phyloP scores from a whole-genome alignment of 108 stramenopile species.

The Cyclotella baltica region DNA sequence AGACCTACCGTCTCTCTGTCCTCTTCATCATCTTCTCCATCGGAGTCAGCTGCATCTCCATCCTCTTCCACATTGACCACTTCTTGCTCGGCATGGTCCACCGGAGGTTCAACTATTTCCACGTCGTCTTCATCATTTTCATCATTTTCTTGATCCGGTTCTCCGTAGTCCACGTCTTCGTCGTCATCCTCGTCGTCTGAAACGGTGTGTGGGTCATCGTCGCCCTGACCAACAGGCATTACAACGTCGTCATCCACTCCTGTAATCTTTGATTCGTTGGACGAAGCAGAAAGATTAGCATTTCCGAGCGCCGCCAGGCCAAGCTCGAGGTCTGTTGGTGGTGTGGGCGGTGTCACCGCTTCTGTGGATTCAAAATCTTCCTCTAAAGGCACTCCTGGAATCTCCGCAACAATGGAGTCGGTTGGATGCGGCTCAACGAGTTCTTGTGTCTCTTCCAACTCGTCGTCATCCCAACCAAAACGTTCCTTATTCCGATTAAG shows the following conservation, averaged over 20 bases:
- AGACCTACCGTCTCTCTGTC: too few species aligned
- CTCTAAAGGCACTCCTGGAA: background rate
- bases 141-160: background rate
- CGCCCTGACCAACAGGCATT: background rate
- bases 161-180: background rate
- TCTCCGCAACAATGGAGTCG: background rate
- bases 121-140: background rate
- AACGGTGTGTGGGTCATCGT: background rate
- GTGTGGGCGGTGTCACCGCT: background rate
- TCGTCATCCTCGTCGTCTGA: background rate
- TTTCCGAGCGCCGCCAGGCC: background rate
- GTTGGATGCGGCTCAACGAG: background rate
- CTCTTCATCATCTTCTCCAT: too few species aligned
- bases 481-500: background rate
- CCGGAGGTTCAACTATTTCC: background rate
- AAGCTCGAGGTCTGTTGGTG: background rate
- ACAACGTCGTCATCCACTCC: background rate
- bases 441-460: background rate
- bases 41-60: too few species aligned
- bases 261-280: background rate
- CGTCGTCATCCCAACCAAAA: conserved; percentile 5
- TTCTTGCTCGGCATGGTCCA: too few species aligned
- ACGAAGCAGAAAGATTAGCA: background rate
- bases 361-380: background rate
- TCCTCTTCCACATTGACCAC: too few species aligned